Evolutionary conservation across 2,329 filamentous ascomycete genomes (phyloP).

Genomic region (Beauveria scarabaeidicola): DNA sequence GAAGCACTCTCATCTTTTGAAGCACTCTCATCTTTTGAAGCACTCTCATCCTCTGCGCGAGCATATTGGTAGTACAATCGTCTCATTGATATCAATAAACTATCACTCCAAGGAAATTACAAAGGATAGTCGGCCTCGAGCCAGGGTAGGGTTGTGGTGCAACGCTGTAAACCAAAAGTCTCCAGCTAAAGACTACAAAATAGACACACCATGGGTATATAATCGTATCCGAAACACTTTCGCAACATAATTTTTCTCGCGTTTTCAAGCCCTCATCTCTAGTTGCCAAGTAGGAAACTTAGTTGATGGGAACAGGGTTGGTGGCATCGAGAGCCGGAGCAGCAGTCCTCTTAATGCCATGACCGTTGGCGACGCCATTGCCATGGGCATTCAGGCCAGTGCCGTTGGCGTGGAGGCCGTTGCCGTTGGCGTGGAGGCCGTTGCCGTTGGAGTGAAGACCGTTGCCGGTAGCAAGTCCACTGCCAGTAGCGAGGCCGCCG

Average conservation of each 20-base stretch:
- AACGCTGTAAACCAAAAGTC: background rate
- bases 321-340: conserved; percentile 2
- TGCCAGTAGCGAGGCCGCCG: conserved; percentile 12
- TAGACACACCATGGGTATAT: conserved; percentile 11
- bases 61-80: background rate
- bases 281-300: background rate
- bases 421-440: conserved; percentile 3
- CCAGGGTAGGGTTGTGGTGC: background rate
- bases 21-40: too few species aligned
- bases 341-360: background rate
- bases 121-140: background rate
- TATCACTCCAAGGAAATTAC: background rate
- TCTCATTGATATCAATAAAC: conserved; percentile 4
- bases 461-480: conserved; percentile 10
- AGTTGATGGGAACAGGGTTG: conserved; percentile 5
- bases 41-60: too few species aligned
- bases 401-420: conserved; percentile 5
- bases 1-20: too few species aligned
- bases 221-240: conserved; percentile 6
- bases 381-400: conserved; percentile 13
- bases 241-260: background rate
- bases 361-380: conserved; percentile 13
- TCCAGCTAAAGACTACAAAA: background rate
- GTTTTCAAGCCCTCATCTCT: background rate
- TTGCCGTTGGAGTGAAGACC: conserved; percentile 2